Conservation (phyloP, 2,329 filamentous ascomycete species). For the Eutypella sp. region DNA sequence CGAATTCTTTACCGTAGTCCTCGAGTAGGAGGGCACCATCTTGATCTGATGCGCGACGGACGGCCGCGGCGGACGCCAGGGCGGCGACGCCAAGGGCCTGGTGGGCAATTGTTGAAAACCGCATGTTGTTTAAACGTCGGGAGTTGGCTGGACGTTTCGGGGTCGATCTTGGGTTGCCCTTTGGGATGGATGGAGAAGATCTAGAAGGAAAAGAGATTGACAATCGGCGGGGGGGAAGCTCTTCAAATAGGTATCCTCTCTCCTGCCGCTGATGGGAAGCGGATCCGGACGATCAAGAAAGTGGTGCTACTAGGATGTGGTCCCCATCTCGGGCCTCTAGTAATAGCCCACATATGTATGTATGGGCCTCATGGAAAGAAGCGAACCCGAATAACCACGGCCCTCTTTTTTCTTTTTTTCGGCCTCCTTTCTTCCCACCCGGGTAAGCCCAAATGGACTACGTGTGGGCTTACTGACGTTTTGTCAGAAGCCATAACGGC, state of each 20-base stretch:
- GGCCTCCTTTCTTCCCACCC: not conserved
- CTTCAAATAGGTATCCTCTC: too few relatives aligned
- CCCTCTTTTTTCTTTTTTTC: too few relatives aligned
- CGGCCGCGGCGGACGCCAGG: constrained; percentile 20
- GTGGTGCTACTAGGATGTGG: too few relatives aligned
- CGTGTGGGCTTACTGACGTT: constrained; percentile 1
- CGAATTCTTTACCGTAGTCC: constrained; percentile 5
- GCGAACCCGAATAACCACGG: too few relatives aligned
- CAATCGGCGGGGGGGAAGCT: not conserved
- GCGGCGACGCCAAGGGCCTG: constrained; percentile 23
- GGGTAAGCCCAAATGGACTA: not conserved
- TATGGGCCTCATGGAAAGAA: not conserved
- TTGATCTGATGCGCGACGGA: constrained; percentile 16
- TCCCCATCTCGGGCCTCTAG: not conserved
- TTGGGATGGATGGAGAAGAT: not conserved
- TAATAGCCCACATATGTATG: not conserved
- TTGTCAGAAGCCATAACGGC: not conserved
- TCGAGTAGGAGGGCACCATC: constrained; percentile 13
- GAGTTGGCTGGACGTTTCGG: not conserved
- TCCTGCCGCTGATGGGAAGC: too few relatives aligned
- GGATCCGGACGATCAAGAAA: too few relatives aligned
- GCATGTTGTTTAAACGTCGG: constrained; percentile 19
- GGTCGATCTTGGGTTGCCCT: not conserved
- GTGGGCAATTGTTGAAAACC: constrained; percentile 17
- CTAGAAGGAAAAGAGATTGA: not conserved